Conservation (phyloP, 495 filamentous ascomycete species). For the Aspergillus asperescens region DNA sequence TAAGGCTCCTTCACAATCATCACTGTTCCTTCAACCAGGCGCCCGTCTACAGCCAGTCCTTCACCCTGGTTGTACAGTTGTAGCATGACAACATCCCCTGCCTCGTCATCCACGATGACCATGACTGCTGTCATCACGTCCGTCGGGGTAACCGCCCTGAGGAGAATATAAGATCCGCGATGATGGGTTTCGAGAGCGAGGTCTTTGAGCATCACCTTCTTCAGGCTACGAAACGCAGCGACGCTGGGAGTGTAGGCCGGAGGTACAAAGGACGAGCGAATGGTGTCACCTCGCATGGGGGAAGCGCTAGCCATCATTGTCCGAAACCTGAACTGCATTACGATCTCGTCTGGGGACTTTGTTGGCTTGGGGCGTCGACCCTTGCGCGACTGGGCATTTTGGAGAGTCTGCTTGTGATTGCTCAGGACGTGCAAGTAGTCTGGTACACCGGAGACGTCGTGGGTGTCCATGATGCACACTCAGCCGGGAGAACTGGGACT, state of each 20-base stretch:
- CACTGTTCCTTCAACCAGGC: slow-evolving; percentile 28
- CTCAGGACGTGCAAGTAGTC: slow-evolving; percentile 11
- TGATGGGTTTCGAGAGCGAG: slow-evolving; percentile 49
- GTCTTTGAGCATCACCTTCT: slow-evolving; percentile 24
- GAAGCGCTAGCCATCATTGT: slow-evolving; percentile 7
- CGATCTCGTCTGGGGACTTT: slow-evolving; percentile 22
- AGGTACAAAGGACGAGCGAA: slow-evolving; percentile 22
- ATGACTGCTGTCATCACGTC: slow-evolving; percentile 39
- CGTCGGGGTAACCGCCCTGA: slow-evolving; percentile 38
- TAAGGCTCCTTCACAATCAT: slow-evolving; percentile 51
- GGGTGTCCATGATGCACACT: slow-evolving; percentile 22
- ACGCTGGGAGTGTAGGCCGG: slow-evolving; percentile 22
- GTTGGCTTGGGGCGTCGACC: slow-evolving; percentile 13
- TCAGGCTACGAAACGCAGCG: slow-evolving; percentile 14
- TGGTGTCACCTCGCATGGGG: neutral
- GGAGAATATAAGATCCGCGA: slow-evolving; percentile 38
- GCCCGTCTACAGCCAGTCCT: slow-evolving; percentile 16
- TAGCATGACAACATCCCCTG: slow-evolving; percentile 39
- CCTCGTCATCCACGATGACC: slow-evolving; percentile 48
- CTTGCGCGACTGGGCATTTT: slow-evolving; percentile 15
- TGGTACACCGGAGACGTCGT: slow-evolving; percentile 20
- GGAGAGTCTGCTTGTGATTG: slow-evolving; percentile 15
- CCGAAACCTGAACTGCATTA: slow-evolving; percentile 17
- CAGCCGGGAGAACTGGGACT: no score
- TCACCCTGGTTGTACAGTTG: slow-evolving; percentile 43